phyloP scores from a whole-genome alignment of 495 filamentous ascomycete genomes.

The Sordaria brevicollis region DNA sequence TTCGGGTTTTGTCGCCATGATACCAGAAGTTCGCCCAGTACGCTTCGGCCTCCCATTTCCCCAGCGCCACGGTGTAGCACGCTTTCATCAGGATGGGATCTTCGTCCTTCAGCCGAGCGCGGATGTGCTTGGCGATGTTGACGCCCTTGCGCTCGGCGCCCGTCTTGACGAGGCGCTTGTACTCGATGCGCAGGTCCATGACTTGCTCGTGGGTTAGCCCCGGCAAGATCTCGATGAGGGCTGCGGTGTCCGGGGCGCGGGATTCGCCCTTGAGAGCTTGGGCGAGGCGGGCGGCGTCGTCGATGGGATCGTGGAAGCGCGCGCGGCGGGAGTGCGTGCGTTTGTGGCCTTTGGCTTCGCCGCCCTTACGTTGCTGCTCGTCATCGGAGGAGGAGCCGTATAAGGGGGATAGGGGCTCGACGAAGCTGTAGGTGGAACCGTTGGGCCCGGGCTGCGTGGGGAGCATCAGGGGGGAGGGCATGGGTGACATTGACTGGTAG shows the following conservation, averaged over 20 bases:
- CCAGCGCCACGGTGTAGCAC: slow-evolving; percentile 81
- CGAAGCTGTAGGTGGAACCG: slow-evolving; percentile 1
- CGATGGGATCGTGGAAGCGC: slow-evolving; percentile 64
- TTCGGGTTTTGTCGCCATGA: slow-evolving; percentile 71
- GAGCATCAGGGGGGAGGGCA: slow-evolving; percentile 66
- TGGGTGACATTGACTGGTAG: slow-evolving; percentile 90
- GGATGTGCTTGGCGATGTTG: slow-evolving; percentile 94
- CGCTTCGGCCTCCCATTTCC: slow-evolving; percentile 85
- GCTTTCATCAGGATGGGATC: slow-evolving; percentile 67
- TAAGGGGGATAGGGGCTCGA: slow-evolving; percentile 34
- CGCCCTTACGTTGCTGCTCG: slow-evolving; percentile 9
- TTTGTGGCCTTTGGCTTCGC: slow-evolving; percentile 19
- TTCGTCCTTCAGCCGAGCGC: slow-evolving; percentile 60
- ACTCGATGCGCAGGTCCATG: slow-evolving; percentile 71
- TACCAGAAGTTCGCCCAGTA: slow-evolving; percentile 99
- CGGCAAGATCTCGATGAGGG: slow-evolving; percentile 76
- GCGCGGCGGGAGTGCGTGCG: slow-evolving; percentile 38
- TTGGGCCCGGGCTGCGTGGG: slow-evolving; percentile 23
- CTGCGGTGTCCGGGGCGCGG: slow-evolving; percentile 52
- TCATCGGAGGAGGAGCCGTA: slow-evolving; percentile 25
- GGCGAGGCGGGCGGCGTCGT: slow-evolving; percentile 67
- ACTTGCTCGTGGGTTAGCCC: slow-evolving; percentile 77
- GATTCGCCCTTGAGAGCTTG: slow-evolving; percentile 61
- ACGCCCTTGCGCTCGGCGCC: slow-evolving; percentile 64
- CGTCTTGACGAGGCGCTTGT: slow-evolving; percentile 77